Evolutionary conservation across 2,329 filamentous ascomycete species (phyloP), one percentile per base, ranked within the genome.

Genomic region (Pseudogymnoascus verrucosus): DNA sequence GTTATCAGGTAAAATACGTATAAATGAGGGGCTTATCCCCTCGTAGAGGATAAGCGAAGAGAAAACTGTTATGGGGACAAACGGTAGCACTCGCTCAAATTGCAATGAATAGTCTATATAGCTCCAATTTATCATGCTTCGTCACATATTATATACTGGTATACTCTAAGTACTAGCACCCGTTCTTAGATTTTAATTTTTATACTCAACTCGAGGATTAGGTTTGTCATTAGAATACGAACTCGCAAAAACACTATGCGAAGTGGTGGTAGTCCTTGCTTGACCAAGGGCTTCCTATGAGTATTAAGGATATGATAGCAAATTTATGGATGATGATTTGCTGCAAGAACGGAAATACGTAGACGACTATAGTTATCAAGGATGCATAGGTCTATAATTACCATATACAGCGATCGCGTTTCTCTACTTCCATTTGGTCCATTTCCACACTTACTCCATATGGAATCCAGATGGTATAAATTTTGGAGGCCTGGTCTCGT

Each of bases 401-500:
- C 36, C 12, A 37, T 37, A 8, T 34, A 34, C 31, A 34, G 31
- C 10, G 31, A n/a, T 37, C 36, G 36, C 14, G 36, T 37, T 37
- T 37, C 36, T 12, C 36, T 37, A n/a, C 5, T 37, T n/a, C 11
- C 11, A 37, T 37, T 37, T 37, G 36, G 11, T 37, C 12, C 36
- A 37, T 37, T 37, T 37, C 36, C 36, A 37, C 36, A 37, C 8
- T 3, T 34, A 37, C 36, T 37, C 36, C 11, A n/a, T 37, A 37
- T 1, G 68, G 68, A 23, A 67, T 66, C 69, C 69, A 72, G 34
- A 72, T 70, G 31, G 64, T 63, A 57, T 68, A 68, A 61, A 70
- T 64, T 60, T 71, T 72, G 51, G 67, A 68, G 8, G 70, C 64
- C 36, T 66, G 65, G 4, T 72, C 70, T 4, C 64, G 62, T 10